Evolutionary conservation across 192 early-diverging fungal species (phyloP), one percentile per base, ranked within the genome.

Genomic region (Backusella westeae): DNA sequence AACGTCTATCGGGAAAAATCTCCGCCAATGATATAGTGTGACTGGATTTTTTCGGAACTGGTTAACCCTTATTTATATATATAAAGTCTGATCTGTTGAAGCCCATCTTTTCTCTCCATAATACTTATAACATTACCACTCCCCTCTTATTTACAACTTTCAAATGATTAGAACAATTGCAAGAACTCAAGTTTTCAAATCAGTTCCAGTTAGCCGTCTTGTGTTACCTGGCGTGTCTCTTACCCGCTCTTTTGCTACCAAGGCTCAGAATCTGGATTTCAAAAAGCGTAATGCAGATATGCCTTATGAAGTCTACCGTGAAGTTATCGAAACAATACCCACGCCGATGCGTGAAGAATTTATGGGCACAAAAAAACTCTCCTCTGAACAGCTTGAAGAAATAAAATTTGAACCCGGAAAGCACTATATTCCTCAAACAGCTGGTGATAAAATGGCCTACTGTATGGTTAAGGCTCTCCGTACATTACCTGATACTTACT

Each of bases 401-500:
- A 81, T 92, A 5, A 90, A 93, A 15, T 80, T 93, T 56, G 90
- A 89, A 2, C 34, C 85, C 0, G 84, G 81, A 7, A 87, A 86
- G 72, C 93, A 94, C 79, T 85, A 90, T 39, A 81, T 87, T n/a
- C 93, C 91, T 7, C 67, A 78, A 34, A 79, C 75, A 2, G 75
- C 84, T 38, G 79, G 81, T 44, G 93, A 95, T 80, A 86, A 84
- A 76, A n/a, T 93, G 6, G 93, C 94, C 1, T 86, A 87, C 44
- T 80, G 80, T 41, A 77, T 87, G 7, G 92, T 95, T 34, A 93
- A 91, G 74, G 75, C 80, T 10, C 82, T 93, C 21, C 86, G 92
- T 34, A 78, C 87, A 34, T 89, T 90, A 1, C 87, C 89, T 0
- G 93, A 95, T 77, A 75, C 86, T 15, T 93, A 93, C 76, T 94